Evolutionary conservation across 306 rosid genomes (phyloP).

Genomic region (Chamaecrista fasciculata): DNA sequence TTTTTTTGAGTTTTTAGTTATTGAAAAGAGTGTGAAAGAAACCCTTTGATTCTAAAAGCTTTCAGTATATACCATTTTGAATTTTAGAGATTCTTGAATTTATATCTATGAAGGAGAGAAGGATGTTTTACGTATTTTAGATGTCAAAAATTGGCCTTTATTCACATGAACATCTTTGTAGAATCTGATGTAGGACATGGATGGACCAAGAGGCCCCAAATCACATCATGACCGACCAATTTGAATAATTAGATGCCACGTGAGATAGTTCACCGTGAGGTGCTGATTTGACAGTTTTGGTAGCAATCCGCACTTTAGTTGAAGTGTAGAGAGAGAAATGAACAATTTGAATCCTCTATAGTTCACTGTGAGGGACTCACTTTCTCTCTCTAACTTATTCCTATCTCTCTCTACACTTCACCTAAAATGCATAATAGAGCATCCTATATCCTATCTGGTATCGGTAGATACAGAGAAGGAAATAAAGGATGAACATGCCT

Average conservation of each 20-base stretch:
- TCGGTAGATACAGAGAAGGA: slow-evolving; percentile 7
- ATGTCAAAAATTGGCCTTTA: neutral
- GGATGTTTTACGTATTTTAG: slow-evolving; percentile 5
- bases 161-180: slow-evolving; percentile 21
- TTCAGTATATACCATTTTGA: neutral
- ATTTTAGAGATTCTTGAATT: neutral
- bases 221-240: slow-evolving; percentile 22
- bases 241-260: slow-evolving; percentile 20
- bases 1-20: neutral
- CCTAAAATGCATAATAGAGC: too few relatives aligned
- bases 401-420: too few relatives aligned
- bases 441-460: too few relatives aligned
- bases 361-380: too few relatives aligned
- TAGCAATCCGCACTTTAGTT: too few relatives aligned
- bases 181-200: slow-evolving; percentile 30
- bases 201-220: slow-evolving; percentile 11
- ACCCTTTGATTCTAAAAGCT: neutral
- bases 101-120: neutral
- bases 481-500: slow-evolving; percentile 15
- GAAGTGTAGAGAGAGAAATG: too few relatives aligned
- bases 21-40: neutral
- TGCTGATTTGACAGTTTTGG: slow-evolving; percentile 35
- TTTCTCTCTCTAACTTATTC: too few relatives aligned
- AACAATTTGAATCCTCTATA: too few relatives aligned
- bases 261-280: slow-evolving; percentile 22